Percentiles rank a stretch among this genome's conserved stretches.
phyloP scores from a whole-genome alignment of 257 asterid species.

The Penstemon eatonii region DNA sequence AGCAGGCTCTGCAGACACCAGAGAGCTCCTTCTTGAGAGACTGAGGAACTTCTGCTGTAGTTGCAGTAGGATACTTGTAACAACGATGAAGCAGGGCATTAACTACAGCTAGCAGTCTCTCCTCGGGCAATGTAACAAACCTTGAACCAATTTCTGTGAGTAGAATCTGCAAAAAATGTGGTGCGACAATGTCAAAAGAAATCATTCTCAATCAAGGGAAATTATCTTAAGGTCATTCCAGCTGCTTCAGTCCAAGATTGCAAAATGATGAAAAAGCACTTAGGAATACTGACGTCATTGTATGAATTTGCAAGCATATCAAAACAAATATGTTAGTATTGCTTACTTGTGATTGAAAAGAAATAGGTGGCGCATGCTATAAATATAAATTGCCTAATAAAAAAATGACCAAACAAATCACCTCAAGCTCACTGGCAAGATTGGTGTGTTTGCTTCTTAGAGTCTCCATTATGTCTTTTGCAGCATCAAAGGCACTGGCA shows the following conservation, averaged over 20 bases:
- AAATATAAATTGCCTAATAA: slow-evolving; percentile 24
- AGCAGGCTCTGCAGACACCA: slow-evolving; percentile 99
- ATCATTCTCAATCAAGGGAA: slow-evolving; percentile 16
- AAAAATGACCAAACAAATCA: slow-evolving; percentile 30
- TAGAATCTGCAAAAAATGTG: slow-evolving; percentile 56
- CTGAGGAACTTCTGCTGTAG: slow-evolving; percentile 98
- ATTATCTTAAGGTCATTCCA: slow-evolving; percentile 17
- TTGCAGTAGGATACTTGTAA: slow-evolving; percentile 97
- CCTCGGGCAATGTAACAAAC: slow-evolving; percentile 97
- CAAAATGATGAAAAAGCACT: slow-evolving; percentile 14
- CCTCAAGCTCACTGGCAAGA: slow-evolving; percentile 99
- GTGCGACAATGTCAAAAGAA: slow-evolving; percentile 11
- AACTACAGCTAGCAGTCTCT: slow-evolving; percentile 95
- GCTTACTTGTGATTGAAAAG: slow-evolving; percentile 12
- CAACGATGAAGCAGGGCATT: slow-evolving; percentile 99
- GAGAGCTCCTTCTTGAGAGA: slow-evolving; percentile 98
- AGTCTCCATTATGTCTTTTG: slow-evolving; percentile 97
- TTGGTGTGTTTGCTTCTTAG: slow-evolving; percentile 92
- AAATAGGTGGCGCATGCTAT: slow-evolving; percentile 14
- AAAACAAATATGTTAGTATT: slow-evolving; percentile 1
- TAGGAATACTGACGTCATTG: slow-evolving; percentile 3
- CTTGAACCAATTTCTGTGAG: slow-evolving; percentile 96
- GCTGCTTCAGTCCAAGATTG: slow-evolving; percentile 8
- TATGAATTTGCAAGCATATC: slow-evolving; percentile 11
- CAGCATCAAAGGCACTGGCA: slow-evolving; percentile 98